These are phyloP conservation scores for Thermothielavioides terrestris DNA, from an alignment of 495 filamentous ascomycete species.

Conservation along the genomic window DNA sequence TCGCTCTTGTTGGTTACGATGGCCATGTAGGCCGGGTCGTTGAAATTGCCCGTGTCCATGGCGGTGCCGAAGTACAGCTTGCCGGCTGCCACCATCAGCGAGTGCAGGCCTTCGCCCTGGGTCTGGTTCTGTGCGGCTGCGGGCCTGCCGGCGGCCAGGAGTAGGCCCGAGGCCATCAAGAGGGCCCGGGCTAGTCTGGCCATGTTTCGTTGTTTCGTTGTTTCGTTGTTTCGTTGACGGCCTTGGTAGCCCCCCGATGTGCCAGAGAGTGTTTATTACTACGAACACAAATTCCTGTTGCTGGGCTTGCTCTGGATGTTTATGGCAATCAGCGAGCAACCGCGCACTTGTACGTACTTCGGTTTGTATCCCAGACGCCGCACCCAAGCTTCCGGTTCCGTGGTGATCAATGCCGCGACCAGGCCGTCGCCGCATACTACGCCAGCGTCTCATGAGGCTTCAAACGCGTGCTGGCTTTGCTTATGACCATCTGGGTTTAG, in stretches of 20 bases:
- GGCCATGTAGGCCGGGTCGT: slow-evolving; percentile 42
- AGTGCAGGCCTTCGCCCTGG: slow-evolving; percentile 13
- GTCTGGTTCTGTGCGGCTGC: slow-evolving; percentile 1
- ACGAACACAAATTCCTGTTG: too few species aligned
- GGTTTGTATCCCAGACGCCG: too few species aligned
- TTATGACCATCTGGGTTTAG: too few species aligned
- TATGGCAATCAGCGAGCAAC: too few species aligned
- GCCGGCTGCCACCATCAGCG: slow-evolving; percentile 19
- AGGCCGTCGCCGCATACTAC: too few species aligned
- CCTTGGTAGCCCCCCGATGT: too few species aligned
- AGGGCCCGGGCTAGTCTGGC: neutral
- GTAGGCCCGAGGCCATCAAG: neutral
- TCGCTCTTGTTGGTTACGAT: slow-evolving; percentile 41
- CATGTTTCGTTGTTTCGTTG: neutral
- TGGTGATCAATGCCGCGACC: too few species aligned
- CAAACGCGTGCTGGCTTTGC: neutral
- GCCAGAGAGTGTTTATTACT: too few species aligned
- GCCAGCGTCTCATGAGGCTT: too few species aligned
- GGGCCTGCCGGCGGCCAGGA: slow-evolving; percentile 2
- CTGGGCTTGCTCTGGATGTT: neutral
- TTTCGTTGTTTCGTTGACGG: too few species aligned
- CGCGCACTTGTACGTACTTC: too few species aligned
- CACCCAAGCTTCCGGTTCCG: too few species aligned
- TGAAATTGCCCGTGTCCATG: slow-evolving; percentile 24
- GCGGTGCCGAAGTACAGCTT: slow-evolving; percentile 27